Evolutionary conservation across 371 early-diverging fungal genomes (phyloP), one percentile per base, ranked within the genome.

Genomic region (Mucor circinelloides): DNA sequence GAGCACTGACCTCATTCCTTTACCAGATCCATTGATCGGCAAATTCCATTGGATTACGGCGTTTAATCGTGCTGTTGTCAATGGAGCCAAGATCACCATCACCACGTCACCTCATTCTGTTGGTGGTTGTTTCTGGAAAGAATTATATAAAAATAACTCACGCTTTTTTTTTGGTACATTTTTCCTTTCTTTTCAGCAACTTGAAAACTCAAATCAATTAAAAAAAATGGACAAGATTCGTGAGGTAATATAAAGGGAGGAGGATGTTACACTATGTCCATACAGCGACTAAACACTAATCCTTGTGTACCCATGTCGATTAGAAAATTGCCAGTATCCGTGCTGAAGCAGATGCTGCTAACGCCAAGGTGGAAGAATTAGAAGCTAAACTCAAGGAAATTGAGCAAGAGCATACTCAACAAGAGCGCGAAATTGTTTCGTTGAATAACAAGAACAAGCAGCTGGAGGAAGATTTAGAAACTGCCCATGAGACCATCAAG

Each of bases 401-500:
- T 25, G 72, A 80, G 63, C 83, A 86, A 55, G 83, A 88, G 65
- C 81, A 87, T 63, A 84, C 81, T 40, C 78, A 81, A 64, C 89
- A 88, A 67, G 94, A 94, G 48, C 89, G 91, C 64, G 91, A 91
- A 64, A 81, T 91, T 61, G 86, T 86, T 19, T 91, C 92, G 17
- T 80, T 89, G 61, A 85, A 82, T 61, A 91, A 90, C 80, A 84
- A 87, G 71, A 80, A 91, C 60, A 74, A 72, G 36, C 78, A 87
- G 34, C 80, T 89, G 6, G 90, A 93, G 64, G 85, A 84, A 10
- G 90, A 92, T 28, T 73, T 90, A 19, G 90, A 91, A 56, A 73
- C 73, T 61, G 83, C 88, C 6, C 86, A 90, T 38, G 80, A 80
- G 52, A 86, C 83, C 70, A 84, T 91, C 36, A 81, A 79, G 34